phyloP scores from a whole-genome alignment of 2,329 filamentous ascomycete species.

The Cladobotryum mycophilum region DNA sequence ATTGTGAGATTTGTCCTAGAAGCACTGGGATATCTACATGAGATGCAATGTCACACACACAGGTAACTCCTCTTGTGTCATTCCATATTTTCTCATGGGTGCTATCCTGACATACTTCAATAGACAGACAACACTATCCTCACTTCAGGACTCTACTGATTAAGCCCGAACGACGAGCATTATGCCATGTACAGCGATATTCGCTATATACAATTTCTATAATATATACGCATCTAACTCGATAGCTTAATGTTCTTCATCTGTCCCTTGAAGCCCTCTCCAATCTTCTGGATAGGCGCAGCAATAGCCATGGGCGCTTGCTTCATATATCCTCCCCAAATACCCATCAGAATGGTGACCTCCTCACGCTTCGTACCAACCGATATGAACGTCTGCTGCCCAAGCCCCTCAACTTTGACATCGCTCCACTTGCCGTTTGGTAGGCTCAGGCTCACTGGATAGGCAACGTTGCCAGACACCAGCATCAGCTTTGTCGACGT shows the following conservation, averaged over 20 bases:
- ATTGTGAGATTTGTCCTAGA: too few species aligned
- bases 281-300: slow-evolving; percentile 8
- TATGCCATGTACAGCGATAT: too few species aligned
- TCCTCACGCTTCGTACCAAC: slow-evolving; percentile 5
- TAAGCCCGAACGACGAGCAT: too few species aligned
- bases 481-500: slow-evolving; percentile 11
- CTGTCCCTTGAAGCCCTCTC: slow-evolving; percentile 5
- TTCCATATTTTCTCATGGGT: too few species aligned
- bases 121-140: too few species aligned
- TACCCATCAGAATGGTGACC: slow-evolving; percentile 12
- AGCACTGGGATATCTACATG: too few species aligned
- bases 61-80: too few species aligned
- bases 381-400: slow-evolving; percentile 6
- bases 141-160: too few species aligned
- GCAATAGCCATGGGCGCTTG: slow-evolving; percentile 9
- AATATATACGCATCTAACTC: slow-evolving; percentile 1
- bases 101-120: too few species aligned
- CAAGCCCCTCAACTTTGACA: slow-evolving; percentile 10
- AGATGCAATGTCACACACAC: too few species aligned
- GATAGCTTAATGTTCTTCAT: slow-evolving; percentile 11
- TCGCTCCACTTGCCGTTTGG: slow-evolving; percentile 12
- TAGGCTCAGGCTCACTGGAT: slow-evolving; percentile 11
- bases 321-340: slow-evolving; percentile 11
- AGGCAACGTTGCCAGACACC: slow-evolving; percentile 8
- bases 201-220: background rate